Conservation (phyloP, 1,139 yeast genomes). For the Debaryomyces robertsiae region DNA sequence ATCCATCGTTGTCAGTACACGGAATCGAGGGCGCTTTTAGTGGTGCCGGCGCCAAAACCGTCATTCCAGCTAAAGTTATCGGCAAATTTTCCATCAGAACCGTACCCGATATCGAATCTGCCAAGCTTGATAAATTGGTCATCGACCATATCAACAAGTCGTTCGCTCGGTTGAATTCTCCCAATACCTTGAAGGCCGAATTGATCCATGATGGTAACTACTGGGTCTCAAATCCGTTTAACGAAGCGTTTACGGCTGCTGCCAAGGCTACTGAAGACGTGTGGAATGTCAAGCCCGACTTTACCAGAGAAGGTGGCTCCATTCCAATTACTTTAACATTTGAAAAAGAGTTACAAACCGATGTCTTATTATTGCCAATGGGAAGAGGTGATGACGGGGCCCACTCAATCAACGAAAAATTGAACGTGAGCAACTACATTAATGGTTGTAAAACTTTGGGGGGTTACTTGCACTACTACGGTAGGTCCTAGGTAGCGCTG, state of each 20-base stretch:
- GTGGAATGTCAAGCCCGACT: conserved; percentile 93
- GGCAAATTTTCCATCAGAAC: conserved; percentile 98
- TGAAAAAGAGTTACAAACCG: conserved; percentile 81
- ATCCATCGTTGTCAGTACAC: conserved; percentile 91
- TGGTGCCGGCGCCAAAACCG: conserved; percentile 96
- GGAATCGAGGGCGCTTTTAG: conserved; percentile 98
- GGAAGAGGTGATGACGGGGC: conserved; percentile 99
- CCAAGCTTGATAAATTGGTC: conserved; percentile 76
- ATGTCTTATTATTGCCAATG: conserved; percentile 89
- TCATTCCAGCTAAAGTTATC: conserved; percentile 88
- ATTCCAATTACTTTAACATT: conserved; percentile 94
- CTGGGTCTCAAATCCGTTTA: conserved; percentile 95
- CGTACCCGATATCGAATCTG: conserved; percentile 88
- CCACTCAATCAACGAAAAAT: conserved; percentile 94
- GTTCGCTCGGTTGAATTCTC: conserved; percentile 70
- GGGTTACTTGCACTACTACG: conserved; percentile 89
- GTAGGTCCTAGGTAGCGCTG: conserved; percentile 30
- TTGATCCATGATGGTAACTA: conserved; percentile 92
- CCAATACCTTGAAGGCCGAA: conserved; percentile 72
- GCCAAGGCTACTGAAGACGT: conserved; percentile 91
- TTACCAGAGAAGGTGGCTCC: conserved; percentile 98
- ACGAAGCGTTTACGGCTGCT: conserved; percentile 92
- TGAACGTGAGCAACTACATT: conserved; percentile 84
- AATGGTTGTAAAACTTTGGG: conserved; percentile 94
- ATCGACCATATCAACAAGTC: conserved; percentile 65